These are phyloP conservation scores for Fusarium odoratissimum DNA, from an alignment of 2,329 filamentous ascomycete species.

Conservation along the genomic window DNA sequence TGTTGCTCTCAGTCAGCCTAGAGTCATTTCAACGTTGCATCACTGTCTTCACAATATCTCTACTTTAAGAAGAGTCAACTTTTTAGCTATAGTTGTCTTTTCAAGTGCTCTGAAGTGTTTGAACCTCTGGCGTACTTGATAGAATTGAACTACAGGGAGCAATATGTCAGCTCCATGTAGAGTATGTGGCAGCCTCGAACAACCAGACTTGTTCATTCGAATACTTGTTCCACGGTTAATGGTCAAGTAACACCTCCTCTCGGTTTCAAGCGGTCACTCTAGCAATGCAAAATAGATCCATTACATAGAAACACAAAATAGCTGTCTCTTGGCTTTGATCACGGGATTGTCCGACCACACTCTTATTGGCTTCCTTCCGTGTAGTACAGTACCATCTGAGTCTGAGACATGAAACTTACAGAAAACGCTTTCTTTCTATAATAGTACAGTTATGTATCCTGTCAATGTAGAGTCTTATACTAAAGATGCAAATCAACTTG, in stretches of 20 bases:
- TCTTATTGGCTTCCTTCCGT: neutral
- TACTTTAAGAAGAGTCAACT: neutral
- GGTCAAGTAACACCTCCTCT: neutral
- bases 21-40: neutral
- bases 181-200: neutral
- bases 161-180: neutral
- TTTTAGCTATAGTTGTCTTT: too few species aligned
- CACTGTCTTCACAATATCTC: fast-evolving
- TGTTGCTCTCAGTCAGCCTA: neutral
- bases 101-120: neutral
- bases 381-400: slow-evolving; percentile 22
- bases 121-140: neutral
- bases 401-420: slow-evolving; percentile 21
- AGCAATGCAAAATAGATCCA: neutral
- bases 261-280: neutral
- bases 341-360: slow-evolving; percentile 33
- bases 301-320: neutral
- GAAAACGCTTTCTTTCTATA: neutral
- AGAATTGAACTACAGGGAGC: neutral
- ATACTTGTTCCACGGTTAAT: neutral
- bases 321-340: neutral
- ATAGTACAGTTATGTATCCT: neutral
- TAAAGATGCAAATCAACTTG: neutral
- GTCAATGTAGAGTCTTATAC: neutral
- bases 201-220: neutral